Percentiles rank a stretch among this genome's conserved stretches.
Conservation (phyloP, 371 early-diverging fungal species). For the Circinella minor region DNA sequence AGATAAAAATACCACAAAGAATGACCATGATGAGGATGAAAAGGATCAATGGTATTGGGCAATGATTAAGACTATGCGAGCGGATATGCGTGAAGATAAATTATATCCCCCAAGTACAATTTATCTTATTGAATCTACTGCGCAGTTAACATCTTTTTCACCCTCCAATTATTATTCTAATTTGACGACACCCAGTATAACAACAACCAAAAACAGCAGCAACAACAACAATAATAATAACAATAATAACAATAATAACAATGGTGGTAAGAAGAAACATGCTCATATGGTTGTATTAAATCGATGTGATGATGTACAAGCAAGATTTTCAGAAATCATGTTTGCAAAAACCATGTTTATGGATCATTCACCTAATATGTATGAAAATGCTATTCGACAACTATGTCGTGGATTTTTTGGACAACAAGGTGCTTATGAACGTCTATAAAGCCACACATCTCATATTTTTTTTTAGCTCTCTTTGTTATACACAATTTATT, state of each 20-base stretch:
- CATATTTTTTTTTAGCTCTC: too few relatives aligned
- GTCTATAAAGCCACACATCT: slow-evolving; percentile 1
- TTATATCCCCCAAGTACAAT: slow-evolving; percentile 80
- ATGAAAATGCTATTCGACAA: slow-evolving; percentile 55
- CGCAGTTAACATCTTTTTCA: slow-evolving; percentile 25
- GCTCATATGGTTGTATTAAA: slow-evolving; percentile 56
- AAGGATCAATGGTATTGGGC: slow-evolving; percentile 84
- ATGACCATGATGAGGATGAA: slow-evolving; percentile 35
- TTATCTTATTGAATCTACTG: slow-evolving; percentile 63
- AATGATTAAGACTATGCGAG: slow-evolving; percentile 78
- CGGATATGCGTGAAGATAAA: slow-evolving; percentile 81
- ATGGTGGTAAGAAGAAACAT: slow-evolving; percentile 14
- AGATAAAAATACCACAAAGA: slow-evolving; percentile 25
- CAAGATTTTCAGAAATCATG: slow-evolving; percentile 68
- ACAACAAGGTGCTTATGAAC: slow-evolving; percentile 18
- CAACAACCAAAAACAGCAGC: slow-evolving; percentile 15
- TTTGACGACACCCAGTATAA: neutral
- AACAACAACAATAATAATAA: slow-evolving; percentile 3
- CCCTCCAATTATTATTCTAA: slow-evolving; percentile 12
- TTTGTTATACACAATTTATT: too few relatives aligned
- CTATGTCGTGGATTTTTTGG: slow-evolving; percentile 39
- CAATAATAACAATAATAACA: neutral
- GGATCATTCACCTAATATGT: slow-evolving; percentile 74
- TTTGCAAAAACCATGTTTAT: slow-evolving; percentile 76
- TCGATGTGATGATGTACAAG: slow-evolving; percentile 68